Evolutionary conservation across 371 early-diverging fungal genomes (phyloP), one percentile per base, ranked within the genome.

Genomic region (Cladochytrium tenue): DNA sequence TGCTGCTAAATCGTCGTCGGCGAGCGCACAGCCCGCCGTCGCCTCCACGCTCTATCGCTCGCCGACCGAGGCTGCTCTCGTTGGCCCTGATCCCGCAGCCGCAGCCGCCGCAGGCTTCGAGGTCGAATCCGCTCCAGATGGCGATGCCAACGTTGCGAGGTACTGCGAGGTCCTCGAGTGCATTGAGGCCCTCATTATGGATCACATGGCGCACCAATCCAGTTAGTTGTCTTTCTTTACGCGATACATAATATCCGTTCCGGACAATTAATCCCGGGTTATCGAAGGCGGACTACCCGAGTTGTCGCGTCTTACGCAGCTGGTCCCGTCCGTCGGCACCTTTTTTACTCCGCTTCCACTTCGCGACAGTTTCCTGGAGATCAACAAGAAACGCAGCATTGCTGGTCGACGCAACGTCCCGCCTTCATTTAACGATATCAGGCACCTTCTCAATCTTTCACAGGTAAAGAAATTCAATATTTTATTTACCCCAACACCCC

Each of bases 361-460:
- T 28, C 77, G 75, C 20, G 81, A 78, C 26, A 84, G 89, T 17
- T 93, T 92, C 75, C 68, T 84, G 58, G 65, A 64, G 23, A 81
- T 86, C 50, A 84, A 90, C 76, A 70, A 72, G 2, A 76, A 79
- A 56, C 74, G 89, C 53, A 77, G 83, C 3, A 89, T 93, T 52
- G 82, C 89, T 25, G 86, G 86, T 0, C 80, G 93, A 20, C 64
- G 73, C 7, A 68, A 62, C 72, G 92, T 93, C 20, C 91, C 93
- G 57, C 92, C 92, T 0, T 85, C 85, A 62, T 93, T 93, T 79
- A 93, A 93, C 81, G 93, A 93, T 63, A 83, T 93, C 59, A 81
- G 93, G 1, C 87, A 90, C 59, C 85, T 92, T 35, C 79, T 93
- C 26, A 93, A 93, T 69, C 81, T 82, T 3, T 92, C 93, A n/a